Conservation (phyloP, 2,329 filamentous ascomycete species). For the Penicillium sp. region DNA sequence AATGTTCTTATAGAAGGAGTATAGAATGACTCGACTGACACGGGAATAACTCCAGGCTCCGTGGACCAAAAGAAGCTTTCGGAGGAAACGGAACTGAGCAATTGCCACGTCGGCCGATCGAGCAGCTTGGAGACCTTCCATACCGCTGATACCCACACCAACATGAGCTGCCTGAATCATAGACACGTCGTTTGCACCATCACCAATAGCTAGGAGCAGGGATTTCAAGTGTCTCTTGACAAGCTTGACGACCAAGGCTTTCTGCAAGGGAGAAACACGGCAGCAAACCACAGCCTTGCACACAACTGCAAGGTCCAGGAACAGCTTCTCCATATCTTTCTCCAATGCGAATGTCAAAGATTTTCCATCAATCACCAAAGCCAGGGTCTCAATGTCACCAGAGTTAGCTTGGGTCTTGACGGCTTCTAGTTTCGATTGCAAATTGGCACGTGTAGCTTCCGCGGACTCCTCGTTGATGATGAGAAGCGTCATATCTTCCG, state of each 20-base stretch:
- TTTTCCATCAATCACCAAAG: conserved; percentile 93
- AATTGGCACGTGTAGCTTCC: conserved; percentile 76
- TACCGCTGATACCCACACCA: conserved; percentile 93
- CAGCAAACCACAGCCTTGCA: conserved; percentile 99
- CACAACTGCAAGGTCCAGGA: conserved; percentile 88
- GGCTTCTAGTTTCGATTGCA: conserved; percentile 90
- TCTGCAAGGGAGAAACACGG: conserved; percentile 94
- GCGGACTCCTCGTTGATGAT: conserved; percentile 91
- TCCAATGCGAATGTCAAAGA: conserved; percentile 91
- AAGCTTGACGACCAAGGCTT: conserved; percentile 95
- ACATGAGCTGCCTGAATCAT: conserved; percentile 99
- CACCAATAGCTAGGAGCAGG: conserved; percentile 91
- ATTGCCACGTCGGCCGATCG: conserved; percentile 95
- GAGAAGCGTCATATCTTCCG: conserved; percentile 96
- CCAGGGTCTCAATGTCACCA: conserved; percentile 71
- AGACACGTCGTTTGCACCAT: conserved; percentile 98
- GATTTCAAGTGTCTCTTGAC: conserved; percentile 93
- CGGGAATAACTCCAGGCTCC: conserved; percentile 97
- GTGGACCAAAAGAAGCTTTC: conserved; percentile 91
- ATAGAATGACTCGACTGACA: conserved; percentile 93
- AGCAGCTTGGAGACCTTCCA: conserved; percentile 94
- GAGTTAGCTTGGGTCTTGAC: conserved; percentile 75
- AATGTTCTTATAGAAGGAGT: conserved; percentile 99
- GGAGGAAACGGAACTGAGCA: conserved; percentile 90
- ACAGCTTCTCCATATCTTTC: conserved; percentile 87